Conservation (phyloP, 345 rosid species). For the Eucalyptus cloeziana region DNA sequence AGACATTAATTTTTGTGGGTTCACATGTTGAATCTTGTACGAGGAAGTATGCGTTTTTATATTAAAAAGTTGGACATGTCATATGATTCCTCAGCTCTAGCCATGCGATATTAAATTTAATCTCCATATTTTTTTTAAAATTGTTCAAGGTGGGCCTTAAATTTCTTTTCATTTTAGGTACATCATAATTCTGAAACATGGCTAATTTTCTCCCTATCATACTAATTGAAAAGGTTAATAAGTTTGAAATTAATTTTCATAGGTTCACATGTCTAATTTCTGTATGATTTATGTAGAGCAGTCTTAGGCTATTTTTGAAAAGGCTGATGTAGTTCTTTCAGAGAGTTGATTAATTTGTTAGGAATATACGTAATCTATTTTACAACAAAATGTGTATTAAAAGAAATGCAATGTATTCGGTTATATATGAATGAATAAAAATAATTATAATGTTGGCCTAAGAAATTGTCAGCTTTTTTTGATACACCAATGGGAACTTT, state of each 20-base stretch:
- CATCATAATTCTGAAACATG: neutral
- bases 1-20: too few species aligned
- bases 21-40: too few species aligned
- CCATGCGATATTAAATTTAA: too few species aligned
- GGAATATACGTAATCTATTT: neutral
- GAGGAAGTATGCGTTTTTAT: too few species aligned
- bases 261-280: neutral
- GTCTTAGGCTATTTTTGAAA: neutral
- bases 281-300: neutral
- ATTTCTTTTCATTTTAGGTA: neutral
- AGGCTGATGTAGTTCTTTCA: neutral
- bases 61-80: too few species aligned
- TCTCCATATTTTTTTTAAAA: neutral
- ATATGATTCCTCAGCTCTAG: too few species aligned
- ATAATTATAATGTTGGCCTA: neutral
- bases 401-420: neutral
- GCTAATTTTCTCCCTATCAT: too few species aligned
- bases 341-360: neutral
- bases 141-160: neutral
- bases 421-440: neutral
- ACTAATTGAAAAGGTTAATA: too few species aligned
- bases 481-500: neutral
- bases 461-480: neutral
- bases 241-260: too few species aligned
- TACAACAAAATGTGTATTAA: neutral